phyloP scores from a whole-genome alignment of 805 yeast genomes.

The Nakazawaea wickerhamii region DNA sequence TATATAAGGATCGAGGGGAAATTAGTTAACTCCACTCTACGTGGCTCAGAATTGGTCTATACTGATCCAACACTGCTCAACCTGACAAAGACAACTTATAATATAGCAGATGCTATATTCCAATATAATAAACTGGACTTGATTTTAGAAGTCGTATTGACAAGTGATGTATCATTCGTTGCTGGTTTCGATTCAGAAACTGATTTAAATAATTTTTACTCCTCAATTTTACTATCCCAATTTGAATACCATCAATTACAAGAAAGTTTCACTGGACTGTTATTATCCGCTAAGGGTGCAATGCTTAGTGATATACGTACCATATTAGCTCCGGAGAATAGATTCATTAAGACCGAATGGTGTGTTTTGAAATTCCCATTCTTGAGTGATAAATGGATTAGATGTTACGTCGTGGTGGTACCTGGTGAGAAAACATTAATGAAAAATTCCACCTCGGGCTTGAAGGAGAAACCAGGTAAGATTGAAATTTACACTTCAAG shows the following conservation, averaged over 20 bases:
- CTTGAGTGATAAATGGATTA: conserved; percentile 52
- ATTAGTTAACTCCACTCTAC: conserved; percentile 23
- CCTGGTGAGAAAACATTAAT: conserved; percentile 32
- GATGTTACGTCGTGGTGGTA: conserved; percentile 43
- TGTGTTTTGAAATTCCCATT: conserved; percentile 56
- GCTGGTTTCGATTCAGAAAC: conserved; percentile 22
- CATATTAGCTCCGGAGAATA: conserved; percentile 44
- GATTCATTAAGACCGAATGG: conserved; percentile 51
- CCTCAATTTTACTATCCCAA: conserved; percentile 47
- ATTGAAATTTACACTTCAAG: conserved; percentile 48
- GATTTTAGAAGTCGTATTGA: conserved; percentile 19
- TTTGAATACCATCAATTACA: conserved; percentile 53
- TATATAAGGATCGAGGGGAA: conserved; percentile 31
- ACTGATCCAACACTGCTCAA: conserved; percentile 32
- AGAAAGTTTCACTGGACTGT: conserved; percentile 62
- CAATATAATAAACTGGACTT: conserved; percentile 16
- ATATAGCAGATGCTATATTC: conserved; percentile 40
- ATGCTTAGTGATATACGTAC: conserved; percentile 54
- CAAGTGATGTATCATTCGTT: conserved; percentile 19
- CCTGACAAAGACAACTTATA: conserved; percentile 30
- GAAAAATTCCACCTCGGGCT: conserved; percentile 5
- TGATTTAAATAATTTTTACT: conserved; percentile 28
- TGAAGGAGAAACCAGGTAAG: conserved; percentile 35
- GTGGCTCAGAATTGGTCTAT: conserved; percentile 52
- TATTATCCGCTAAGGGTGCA: conserved; percentile 53